Percentiles rank a stretch among this genome's conserved stretches.
Evolutionary conservation across 1,284 basidiomycete species (phyloP).

Genomic region (Tilletia setariae): DNA sequence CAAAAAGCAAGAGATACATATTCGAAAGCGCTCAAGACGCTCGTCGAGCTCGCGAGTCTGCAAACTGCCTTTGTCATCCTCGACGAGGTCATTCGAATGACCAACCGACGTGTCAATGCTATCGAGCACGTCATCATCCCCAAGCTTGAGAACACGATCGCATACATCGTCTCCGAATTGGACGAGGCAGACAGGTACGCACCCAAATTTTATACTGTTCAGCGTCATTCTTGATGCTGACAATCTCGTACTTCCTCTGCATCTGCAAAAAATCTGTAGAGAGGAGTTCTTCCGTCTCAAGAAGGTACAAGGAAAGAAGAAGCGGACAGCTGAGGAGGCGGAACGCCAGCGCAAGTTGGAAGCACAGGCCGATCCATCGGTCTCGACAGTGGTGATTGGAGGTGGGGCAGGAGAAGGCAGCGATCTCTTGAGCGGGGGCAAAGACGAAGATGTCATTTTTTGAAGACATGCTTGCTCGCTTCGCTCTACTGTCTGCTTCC

Average conservation of each 20-base stretch:
- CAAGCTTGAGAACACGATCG: slow-evolving; percentile 91
- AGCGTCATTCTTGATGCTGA: background rate
- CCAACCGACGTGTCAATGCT: slow-evolving; percentile 96
- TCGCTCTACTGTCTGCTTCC: background rate
- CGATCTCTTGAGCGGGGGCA: slow-evolving; percentile 46
- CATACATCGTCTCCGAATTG: slow-evolving; percentile 56
- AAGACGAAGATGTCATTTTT: slow-evolving; percentile 54
- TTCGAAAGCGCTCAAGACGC: slow-evolving; percentile 90
- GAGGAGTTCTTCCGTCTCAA: slow-evolving; percentile 55
- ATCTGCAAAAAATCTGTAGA: slow-evolving; percentile 18
- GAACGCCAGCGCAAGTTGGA: slow-evolving; percentile 10
- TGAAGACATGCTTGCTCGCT: slow-evolving; percentile 18
- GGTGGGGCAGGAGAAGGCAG: slow-evolving; percentile 20
- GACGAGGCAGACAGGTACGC: slow-evolving; percentile 50
- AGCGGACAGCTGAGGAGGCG: slow-evolving; percentile 23
- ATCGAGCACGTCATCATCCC: slow-evolving; percentile 98
- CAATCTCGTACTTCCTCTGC: background rate
- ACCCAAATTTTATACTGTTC: background rate
- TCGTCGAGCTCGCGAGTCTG: slow-evolving; percentile 93
- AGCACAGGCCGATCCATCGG: background rate
- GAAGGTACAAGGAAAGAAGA: slow-evolving; percentile 47
- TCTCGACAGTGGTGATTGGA: background rate
- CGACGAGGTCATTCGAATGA: slow-evolving; percentile 97
- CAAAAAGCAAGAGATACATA: slow-evolving; percentile 90
- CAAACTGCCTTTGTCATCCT: slow-evolving; percentile 95